Base-by-base conservation (phyloP, 1,139 yeast species). In the Zygosaccharomyces sapae region DNA sequence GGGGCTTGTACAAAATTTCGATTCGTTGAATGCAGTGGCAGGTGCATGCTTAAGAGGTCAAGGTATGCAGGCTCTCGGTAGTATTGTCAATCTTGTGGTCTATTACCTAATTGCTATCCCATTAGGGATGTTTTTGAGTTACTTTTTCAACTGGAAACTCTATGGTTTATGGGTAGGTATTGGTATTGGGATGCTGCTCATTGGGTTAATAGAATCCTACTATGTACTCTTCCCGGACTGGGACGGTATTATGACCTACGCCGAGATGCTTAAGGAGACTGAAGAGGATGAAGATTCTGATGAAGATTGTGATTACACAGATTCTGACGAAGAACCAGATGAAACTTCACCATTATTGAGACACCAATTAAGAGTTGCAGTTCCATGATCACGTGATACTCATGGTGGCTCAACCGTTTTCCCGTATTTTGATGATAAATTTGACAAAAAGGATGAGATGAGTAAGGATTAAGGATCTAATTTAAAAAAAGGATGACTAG, bases 111-210 rank as follows among this genome's bases (percentile, higher is more conserved):
- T 81, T 46, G 88, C 85, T 1, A 70, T 83, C 19, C 97, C 97
- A 0, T 61, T 86, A 24, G 89, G 90, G 0, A 65, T 86, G 49
- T 59, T 75, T 1, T 70, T 88, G 35, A 83, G 89, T 33, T 83
- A 82, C 62, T 63, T 70, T 29, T 67, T 70, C 6, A 76, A 76
- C 41, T 66, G 76, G 66, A 72, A 77, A 47, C 70, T 89, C 8
- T 63, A 69, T 24, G 97, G 97, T 0, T 70, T 92, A 46, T 92
- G 98, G 98, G 57, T 81, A n/a, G 96, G 96, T 5, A 79, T 88
- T 48, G 87, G 92, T 1, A 64, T 79, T 37, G 97, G 95, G 0
- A 76, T 89, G 76, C 63, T 81, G 33, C 56, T 80, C 30, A 88
- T 92, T 52, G 89, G 89, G 1, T 44, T 75, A 0, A 71, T 77